Evolutionary conservation across 306 rosid genomes (phyloP).

Genomic region (Corylus americana): DNA sequence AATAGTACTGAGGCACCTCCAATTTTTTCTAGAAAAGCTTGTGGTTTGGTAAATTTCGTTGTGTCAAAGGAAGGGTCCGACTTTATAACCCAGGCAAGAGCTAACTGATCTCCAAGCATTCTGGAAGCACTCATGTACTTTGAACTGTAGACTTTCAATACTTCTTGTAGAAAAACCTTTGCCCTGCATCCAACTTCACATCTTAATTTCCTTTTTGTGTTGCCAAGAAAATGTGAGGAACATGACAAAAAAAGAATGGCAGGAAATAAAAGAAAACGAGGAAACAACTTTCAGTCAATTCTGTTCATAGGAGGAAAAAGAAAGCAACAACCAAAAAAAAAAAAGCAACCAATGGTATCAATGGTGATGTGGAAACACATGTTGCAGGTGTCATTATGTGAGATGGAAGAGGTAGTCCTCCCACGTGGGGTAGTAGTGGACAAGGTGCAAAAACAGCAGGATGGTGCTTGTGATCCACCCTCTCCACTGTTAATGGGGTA

Average conservation of each 20-base stretch:
- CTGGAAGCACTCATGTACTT: slow-evolving; percentile 74
- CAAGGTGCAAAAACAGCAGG: slow-evolving; percentile 14
- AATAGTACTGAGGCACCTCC: slow-evolving; percentile 64
- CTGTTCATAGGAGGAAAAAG: background rate
- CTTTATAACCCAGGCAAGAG: slow-evolving; percentile 91
- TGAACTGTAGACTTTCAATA: slow-evolving; percentile 58
- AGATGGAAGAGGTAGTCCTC: background rate
- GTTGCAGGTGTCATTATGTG: background rate
- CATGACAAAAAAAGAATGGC: background rate
- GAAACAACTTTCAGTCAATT: slow-evolving; percentile 4
- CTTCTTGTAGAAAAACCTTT: slow-evolving; percentile 69
- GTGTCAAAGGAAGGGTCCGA: slow-evolving; percentile 69
- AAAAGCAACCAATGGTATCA: background rate
- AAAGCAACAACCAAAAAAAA: background rate
- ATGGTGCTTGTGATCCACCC: background rate
- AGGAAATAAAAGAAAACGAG: background rate
- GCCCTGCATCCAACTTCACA: slow-evolving; percentile 53
- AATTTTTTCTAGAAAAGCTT: slow-evolving; percentile 62
- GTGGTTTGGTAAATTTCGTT: slow-evolving; percentile 54
- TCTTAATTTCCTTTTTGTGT: slow-evolving; percentile 1
- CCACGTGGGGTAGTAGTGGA: background rate
- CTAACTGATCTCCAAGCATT: slow-evolving; percentile 97
- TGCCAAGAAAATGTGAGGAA: background rate
- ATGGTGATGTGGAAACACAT: no score
- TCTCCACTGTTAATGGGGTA: background rate